Evolutionary conservation across 805 yeast species (phyloP), one percentile per base, ranked within the genome.

Genomic region (Candida adriatica): DNA sequence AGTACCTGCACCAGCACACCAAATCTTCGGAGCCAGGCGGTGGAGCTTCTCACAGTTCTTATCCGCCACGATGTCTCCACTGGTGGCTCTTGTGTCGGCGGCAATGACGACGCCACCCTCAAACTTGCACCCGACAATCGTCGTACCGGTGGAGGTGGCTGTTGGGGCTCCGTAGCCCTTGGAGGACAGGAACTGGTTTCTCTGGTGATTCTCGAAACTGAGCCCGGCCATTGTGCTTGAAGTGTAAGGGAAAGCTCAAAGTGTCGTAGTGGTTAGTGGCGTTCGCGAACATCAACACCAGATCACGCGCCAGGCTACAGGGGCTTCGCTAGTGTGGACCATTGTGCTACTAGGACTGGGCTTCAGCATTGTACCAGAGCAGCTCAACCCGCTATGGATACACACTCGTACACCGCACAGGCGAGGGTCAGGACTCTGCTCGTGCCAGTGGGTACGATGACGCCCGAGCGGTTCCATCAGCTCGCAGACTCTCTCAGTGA

Each of bases 1-100:
- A n/a, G 98, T 92, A 59, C 98, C 98, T 4, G 98, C 98, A 51
- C 98, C 98, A 31, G 98, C 98, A 76, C 98, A 90, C 96, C 96
- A 90, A 55, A 88, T 87, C 52, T 71, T 73, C 8, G 96, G 95
- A 6, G 95, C 73, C 43, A 88, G 69, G 46, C 94, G 66, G 62
- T 90, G 96, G 43, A 92, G 68, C 61, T 90, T 90, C 54, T 87
- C 96, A 69, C 96, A 88, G 65, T 92, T 92, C 67, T 92, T 92
- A 63, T 92, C 97, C 6, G 98, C 98, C 21, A 92, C 97, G 47
- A 92, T 86, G 37, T 79, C 80, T 10, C 98, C 98, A 22, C 92
- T 80, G 4, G 98, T 92, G 35, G 98, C 96, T 62, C 98, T 79
- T 14, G 98, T 92, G 66, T 92, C 98, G 8, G 98, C 98, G 9